phyloP scores from a whole-genome alignment of 768 basidiomycete species.

The Suillus placidus region DNA sequence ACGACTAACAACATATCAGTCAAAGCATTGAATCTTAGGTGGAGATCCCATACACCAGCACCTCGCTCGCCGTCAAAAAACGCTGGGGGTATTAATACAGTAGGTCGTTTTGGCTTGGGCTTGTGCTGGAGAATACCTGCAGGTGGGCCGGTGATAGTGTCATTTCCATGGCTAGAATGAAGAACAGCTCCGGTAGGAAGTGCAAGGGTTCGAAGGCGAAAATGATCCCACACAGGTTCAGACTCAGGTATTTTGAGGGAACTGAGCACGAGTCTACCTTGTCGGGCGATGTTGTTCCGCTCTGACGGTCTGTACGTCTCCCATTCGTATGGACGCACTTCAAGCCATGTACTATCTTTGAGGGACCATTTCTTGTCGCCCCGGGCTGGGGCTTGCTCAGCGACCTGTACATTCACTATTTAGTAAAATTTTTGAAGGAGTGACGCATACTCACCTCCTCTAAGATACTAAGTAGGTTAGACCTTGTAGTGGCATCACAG shows the following conservation, averaged over 20 bases:
- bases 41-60: too few relatives aligned
- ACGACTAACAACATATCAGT: too few relatives aligned
- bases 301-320: constrained; percentile 50
- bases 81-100: constrained; percentile 26
- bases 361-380: constrained; percentile 52
- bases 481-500: constrained; percentile 36
- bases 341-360: constrained; percentile 61
- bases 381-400: constrained; percentile 43
- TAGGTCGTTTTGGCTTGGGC: constrained; percentile 44
- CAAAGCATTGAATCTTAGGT: too few relatives aligned
- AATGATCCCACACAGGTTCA: constrained; percentile 67
- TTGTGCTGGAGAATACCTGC: constrained; percentile 19
- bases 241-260: constrained; percentile 57
- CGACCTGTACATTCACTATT: constrained; percentile 45
- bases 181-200: constrained; percentile 16
- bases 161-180: constrained; percentile 9
- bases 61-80: too few relatives aligned
- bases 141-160: constrained; percentile 13
- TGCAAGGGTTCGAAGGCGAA: constrained; percentile 36
- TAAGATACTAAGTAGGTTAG: constrained; percentile 50
- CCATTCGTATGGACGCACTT: constrained; percentile 72
- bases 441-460: constrained; percentile 45
- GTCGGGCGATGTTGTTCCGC: constrained; percentile 51
- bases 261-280: constrained; percentile 51
- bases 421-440: background rate